A percentile compares a stretch with the other conserved stretches of the same genome.
Evolutionary conservation across 164 flowering plant species (phyloP).

Genomic region (Vitis cinerea): DNA sequence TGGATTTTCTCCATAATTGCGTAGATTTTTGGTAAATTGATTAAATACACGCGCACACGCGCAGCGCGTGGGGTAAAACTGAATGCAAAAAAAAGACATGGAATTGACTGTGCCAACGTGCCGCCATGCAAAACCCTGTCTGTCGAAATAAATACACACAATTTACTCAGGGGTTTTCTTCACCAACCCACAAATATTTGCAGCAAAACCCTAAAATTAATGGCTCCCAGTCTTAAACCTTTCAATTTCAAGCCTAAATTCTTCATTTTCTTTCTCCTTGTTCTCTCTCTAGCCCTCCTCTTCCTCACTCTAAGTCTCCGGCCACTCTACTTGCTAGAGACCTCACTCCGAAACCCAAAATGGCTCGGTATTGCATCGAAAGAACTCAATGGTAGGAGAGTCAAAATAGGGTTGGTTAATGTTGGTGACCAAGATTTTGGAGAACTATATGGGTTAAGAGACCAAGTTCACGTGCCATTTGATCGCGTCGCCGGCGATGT

Average conservation of each 20-base stretch:
- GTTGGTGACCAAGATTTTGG: slow-evolving; percentile 2
- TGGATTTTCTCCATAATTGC: too few species aligned
- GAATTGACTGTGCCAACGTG: too few species aligned
- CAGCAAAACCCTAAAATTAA: too few species aligned
- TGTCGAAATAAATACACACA: too few species aligned
- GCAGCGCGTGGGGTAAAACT: too few species aligned
- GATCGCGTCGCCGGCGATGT: slow-evolving; percentile 33
- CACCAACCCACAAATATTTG: too few species aligned
- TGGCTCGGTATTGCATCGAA: slow-evolving; percentile 19
- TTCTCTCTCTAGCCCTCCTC: slow-evolving; percentile 16
- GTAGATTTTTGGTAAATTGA: too few species aligned
- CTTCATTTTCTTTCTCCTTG: slow-evolving; percentile 12
- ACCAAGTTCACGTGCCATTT: slow-evolving; percentile 29
- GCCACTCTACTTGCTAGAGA: background rate
- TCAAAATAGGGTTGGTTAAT: slow-evolving; percentile 44
- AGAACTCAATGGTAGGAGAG: slow-evolving; percentile 7
- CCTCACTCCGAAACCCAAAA: background rate
- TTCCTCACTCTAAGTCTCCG: slow-evolving; percentile 1
- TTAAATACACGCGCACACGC: too few species aligned
- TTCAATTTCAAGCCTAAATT: slow-evolving; percentile 12
- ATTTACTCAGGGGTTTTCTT: too few species aligned
- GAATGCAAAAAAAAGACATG: too few species aligned
- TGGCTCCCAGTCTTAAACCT: background rate
- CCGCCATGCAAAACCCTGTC: too few species aligned
- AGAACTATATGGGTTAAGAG: slow-evolving; percentile 9